Conservation (phyloP, 176 grass and related monocot species). For the Zoysia japonica region DNA sequence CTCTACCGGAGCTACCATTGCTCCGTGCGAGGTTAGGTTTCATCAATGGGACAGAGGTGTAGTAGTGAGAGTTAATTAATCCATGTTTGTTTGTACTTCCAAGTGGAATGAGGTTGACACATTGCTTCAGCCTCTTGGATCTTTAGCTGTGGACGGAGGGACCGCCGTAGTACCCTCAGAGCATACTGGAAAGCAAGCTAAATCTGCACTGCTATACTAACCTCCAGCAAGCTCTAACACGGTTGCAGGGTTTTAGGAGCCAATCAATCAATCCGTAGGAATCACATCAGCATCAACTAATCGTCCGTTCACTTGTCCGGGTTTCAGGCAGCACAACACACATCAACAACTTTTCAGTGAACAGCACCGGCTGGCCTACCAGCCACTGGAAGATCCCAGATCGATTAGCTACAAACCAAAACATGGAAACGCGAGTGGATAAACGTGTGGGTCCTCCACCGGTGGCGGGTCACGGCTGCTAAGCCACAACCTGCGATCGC, state of each 20-base stretch:
- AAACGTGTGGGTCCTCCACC: conserved; percentile 27
- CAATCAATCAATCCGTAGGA: conserved; percentile 20
- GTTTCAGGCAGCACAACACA: background rate
- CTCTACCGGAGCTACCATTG: too few relatives aligned
- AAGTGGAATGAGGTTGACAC: too few relatives aligned
- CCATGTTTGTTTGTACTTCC: too few relatives aligned
- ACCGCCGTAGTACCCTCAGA: too few relatives aligned
- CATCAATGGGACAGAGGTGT: too few relatives aligned
- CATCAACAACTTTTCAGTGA: conserved; percentile 26
- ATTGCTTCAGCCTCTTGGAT: too few relatives aligned
- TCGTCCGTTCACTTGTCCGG: background rate
- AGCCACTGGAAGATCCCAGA: background rate
- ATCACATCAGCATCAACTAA: background rate
- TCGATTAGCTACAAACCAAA: conserved; percentile 9
- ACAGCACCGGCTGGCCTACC: background rate
- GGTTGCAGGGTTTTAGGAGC: background rate
- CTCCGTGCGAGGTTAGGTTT: too few relatives aligned
- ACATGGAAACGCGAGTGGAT: conserved; percentile 19
- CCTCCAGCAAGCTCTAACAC: background rate
- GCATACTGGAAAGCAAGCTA: background rate
- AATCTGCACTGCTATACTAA: background rate
- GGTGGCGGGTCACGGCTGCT: conserved; percentile 44
- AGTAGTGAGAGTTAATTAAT: too few relatives aligned
- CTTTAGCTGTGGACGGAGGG: too few relatives aligned
- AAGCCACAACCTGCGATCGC: conserved; percentile 46